Conservation (phyloP, 352 stramenopile species). For the Phytophthora multivora region DNA sequence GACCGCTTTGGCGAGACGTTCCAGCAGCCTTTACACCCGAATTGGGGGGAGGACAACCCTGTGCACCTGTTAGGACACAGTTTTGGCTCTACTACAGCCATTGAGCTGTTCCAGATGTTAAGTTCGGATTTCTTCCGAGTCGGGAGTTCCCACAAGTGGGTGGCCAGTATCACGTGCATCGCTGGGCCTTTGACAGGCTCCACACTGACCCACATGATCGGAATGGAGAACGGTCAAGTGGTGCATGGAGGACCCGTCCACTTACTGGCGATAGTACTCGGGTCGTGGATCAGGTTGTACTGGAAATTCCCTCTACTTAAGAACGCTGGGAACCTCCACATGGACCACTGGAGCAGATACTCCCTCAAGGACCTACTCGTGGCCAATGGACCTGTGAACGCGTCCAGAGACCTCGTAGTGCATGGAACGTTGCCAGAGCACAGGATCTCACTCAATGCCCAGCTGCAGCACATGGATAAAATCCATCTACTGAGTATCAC, state of each 20-base stretch:
- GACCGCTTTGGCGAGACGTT: constrained; percentile 53
- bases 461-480: constrained; percentile 64
- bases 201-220: constrained; percentile 58
- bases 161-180: constrained; percentile 64
- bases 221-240: constrained; percentile 45
- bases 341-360: constrained; percentile 58
- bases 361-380: constrained; percentile 43
- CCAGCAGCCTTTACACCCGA: constrained; percentile 28
- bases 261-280: constrained; percentile 39
- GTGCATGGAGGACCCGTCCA: constrained; percentile 41
- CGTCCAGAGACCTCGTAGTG: constrained; percentile 49
- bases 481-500: constrained; percentile 71
- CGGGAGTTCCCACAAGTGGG: constrained; percentile 55
- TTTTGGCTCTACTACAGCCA: constrained; percentile 65
- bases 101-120: constrained; percentile 73
- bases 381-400: constrained; percentile 38
- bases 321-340: constrained; percentile 50
- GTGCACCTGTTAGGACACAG: constrained; percentile 71
- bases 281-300: constrained; percentile 49
- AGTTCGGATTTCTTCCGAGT: constrained; percentile 61
- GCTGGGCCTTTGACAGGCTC: constrained; percentile 60
- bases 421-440: constrained; percentile 55
- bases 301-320: constrained; percentile 48
- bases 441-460: constrained; percentile 52
- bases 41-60: constrained; percentile 55